These are phyloP conservation scores for Cadophora sp. DNA, from an alignment of 2,329 filamentous ascomycete genomes.

Conservation along the genomic window DNA sequence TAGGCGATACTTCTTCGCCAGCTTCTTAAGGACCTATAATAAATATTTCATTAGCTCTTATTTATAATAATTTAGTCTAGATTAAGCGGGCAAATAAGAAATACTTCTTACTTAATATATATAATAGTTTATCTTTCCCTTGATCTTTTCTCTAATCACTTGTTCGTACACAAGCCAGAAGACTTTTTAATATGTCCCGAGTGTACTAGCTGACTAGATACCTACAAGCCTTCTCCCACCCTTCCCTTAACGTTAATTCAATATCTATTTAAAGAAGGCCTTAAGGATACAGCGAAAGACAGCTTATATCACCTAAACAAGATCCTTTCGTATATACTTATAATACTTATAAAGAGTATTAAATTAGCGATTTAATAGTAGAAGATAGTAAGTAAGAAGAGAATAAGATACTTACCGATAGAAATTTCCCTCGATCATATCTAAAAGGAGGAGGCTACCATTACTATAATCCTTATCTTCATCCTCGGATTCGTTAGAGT, in stretches of 20 bases:
- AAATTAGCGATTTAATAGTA: constrained; percentile 18
- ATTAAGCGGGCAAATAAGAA: background rate
- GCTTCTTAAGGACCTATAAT: constrained; percentile 35
- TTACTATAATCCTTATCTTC: constrained; percentile 35
- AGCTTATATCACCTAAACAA: constrained; percentile 18
- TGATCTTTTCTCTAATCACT: constrained; percentile 32
- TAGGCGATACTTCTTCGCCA: constrained; percentile 37
- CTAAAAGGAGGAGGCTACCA: constrained; percentile 30
- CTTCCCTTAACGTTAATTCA: constrained; percentile 28
- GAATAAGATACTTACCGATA: too few species aligned
- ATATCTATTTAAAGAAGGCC: constrained; percentile 28
- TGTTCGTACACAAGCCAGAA: constrained; percentile 37
- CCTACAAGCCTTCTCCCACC: constrained; percentile 21
- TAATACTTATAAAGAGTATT: constrained; percentile 30
- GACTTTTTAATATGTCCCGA: too few species aligned
- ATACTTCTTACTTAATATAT: constrained; percentile 31
- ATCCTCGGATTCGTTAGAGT: constrained; percentile 33
- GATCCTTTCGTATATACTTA: constrained; percentile 31
- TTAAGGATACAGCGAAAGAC: constrained; percentile 26
- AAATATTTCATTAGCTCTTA: constrained; percentile 25
- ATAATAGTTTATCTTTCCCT: constrained; percentile 31
- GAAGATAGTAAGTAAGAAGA: too few species aligned
- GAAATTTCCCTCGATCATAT: constrained; percentile 32
- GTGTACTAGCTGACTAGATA: background rate
- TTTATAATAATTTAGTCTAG: constrained; percentile 20